Conservation (phyloP, 768 basidiomycete species). For the Baorangia bicolor region DNA sequence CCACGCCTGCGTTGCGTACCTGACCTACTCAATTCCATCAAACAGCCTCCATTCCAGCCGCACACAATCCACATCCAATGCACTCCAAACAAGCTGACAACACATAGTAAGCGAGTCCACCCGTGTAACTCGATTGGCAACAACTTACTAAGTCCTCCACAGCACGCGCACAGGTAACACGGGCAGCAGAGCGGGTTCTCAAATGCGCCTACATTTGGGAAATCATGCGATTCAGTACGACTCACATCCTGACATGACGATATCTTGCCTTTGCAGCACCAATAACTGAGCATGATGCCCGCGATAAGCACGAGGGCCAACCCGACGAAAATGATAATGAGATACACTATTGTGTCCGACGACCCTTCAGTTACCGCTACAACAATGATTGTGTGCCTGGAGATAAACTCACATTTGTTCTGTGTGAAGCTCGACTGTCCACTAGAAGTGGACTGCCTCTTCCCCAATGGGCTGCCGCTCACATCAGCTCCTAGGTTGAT, state of each 20-base stretch:
- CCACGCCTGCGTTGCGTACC: neutral
- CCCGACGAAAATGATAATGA: conserved; percentile 66
- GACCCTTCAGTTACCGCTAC: neutral
- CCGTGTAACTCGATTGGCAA: neutral
- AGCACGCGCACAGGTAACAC: conserved; percentile 72
- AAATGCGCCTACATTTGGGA: conserved; percentile 43
- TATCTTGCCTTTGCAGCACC: conserved; percentile 58
- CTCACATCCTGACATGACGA: neutral
- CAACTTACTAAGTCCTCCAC: conserved; percentile 61
- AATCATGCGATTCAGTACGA: neutral
- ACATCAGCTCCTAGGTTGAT: conserved; percentile 27
- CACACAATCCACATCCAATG: conserved; percentile 67
- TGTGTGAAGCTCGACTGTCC: conserved; percentile 36
- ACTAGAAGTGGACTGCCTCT: conserved; percentile 23
- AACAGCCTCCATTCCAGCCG: conserved; percentile 40
- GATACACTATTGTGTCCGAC: conserved; percentile 44
- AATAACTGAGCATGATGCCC: conserved; percentile 58
- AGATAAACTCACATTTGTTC: conserved; percentile 40
- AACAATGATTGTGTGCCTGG: neutral
- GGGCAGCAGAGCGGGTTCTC: conserved; percentile 67
- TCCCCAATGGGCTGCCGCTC: conserved; percentile 29
- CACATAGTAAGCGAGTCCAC: conserved; percentile 1
- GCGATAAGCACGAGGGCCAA: conserved; percentile 53
- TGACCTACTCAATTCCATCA: neutral
- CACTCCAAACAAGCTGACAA: conserved; percentile 62